Evolutionary conservation across 2,329 filamentous ascomycete species (phyloP), one percentile per base, ranked within the genome.

Genomic region (Curvularia spicifera): DNA sequence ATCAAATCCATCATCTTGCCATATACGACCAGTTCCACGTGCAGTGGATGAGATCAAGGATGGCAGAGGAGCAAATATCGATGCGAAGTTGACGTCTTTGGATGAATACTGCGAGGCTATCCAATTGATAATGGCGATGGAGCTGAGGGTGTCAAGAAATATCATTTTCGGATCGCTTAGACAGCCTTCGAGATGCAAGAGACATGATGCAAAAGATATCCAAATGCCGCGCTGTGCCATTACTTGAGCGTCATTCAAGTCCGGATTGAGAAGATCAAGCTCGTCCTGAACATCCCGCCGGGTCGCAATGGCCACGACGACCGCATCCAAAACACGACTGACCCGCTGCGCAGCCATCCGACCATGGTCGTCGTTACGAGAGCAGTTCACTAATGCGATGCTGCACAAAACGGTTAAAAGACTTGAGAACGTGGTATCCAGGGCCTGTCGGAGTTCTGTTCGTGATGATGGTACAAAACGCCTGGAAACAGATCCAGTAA

Each of bases 351-450:
- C 53, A 3, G 67, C 63, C 3, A 24, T 43, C 35, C 63, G 51
- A 4, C 65, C 68, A 3, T 61, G 45, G 22, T 13, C 6, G 18
- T 71, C 61, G 3, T 70, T 66, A 12, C 59, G 67, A 37, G 60
- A 58, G 26, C 44, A 60, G 45, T 69, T 70, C 43, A 65, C 69
- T 9, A 75, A 66, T 3, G 68, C 67, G 51, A 76, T 73, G 47
- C 73, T 75, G 51, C 68, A 70, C 37, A 77, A 33, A 12, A 77
- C 61, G 1, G 73, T 76, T 22, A 76, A 51, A 7, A 77, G 64
- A 51, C 73, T 76, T 2, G 71, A 75, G 56, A 68, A 74, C 1
- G 75, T 76, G 3, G 71, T 76, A 35, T 71, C 67, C 10, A 77
- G 53, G 12, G 74, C 74, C n/a, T 71, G 61, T 20, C 72, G 74